Percentiles rank a stretch among this genome's conserved stretches.
These are phyloP conservation scores for Cystoderma amianthinum DNA, from an alignment of 768 basidiomycete genomes.

Conservation along the genomic window DNA sequence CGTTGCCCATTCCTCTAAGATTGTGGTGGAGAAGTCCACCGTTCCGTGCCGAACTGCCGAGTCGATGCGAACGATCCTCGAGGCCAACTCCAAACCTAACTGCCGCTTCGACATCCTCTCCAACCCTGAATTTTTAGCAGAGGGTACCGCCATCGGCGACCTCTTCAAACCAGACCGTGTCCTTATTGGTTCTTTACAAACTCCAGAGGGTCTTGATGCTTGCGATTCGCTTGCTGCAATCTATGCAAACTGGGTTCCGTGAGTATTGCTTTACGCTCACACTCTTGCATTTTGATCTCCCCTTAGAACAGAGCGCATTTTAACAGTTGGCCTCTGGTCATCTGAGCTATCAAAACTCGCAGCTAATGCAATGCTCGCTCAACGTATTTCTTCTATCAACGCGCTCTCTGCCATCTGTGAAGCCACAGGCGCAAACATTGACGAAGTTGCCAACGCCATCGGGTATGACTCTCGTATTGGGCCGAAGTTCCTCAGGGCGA, in stretches of 20 bases:
- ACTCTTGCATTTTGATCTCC: slow-evolving; percentile 1
- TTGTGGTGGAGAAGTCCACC: slow-evolving; percentile 99
- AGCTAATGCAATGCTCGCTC: slow-evolving; percentile 98
- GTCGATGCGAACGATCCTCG: slow-evolving; percentile 98
- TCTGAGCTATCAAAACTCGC: slow-evolving; percentile 98
- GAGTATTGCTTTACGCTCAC: slow-evolving; percentile 23
- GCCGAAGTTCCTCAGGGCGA: slow-evolving; percentile 91
- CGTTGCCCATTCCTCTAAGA: slow-evolving; percentile 87
- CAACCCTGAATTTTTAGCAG: slow-evolving; percentile 98
- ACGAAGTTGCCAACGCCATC: slow-evolving; percentile 93
- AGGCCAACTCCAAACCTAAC: slow-evolving; percentile 92
- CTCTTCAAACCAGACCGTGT: slow-evolving; percentile 91
- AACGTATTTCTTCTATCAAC: slow-evolving; percentile 97
- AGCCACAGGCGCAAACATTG: slow-evolving; percentile 97
- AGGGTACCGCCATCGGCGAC: slow-evolving; percentile 93
- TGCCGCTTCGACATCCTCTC: slow-evolving; percentile 96
- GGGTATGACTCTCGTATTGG: slow-evolving; percentile 92
- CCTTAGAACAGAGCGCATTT: slow-evolving; percentile 61
- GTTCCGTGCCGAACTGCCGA: slow-evolving; percentile 98
- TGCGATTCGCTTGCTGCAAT: slow-evolving; percentile 71
- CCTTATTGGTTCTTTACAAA: slow-evolving; percentile 93
- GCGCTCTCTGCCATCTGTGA: slow-evolving; percentile 98
- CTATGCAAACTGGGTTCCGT: slow-evolving; percentile 97
- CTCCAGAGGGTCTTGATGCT: slow-evolving; percentile 76
- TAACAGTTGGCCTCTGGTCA: slow-evolving; percentile 97